These are phyloP conservation scores for Centella asiatica DNA, from an alignment of 129 eudicot species.

Conservation along the genomic window DNA sequence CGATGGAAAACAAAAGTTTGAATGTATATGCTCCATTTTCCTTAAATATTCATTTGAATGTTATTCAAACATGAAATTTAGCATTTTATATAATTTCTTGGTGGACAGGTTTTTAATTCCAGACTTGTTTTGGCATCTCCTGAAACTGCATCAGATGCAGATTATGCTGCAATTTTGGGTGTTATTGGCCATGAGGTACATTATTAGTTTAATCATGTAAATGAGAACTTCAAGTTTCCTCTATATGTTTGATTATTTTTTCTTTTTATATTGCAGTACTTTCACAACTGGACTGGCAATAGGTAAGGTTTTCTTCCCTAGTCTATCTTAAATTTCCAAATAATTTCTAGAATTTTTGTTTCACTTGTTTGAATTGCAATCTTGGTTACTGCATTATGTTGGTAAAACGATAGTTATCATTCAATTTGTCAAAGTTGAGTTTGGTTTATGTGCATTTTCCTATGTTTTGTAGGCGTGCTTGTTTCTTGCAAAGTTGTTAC, in stretches of 20 bases:
- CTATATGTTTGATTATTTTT: slow-evolving; percentile 1
- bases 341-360: not conserved
- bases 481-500: too few relatives aligned
- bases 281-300: slow-evolving; percentile 99
- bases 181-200: slow-evolving; percentile 96
- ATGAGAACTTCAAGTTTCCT: not conserved
- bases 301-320: slow-evolving; percentile 38
- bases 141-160: slow-evolving; percentile 93
- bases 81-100: not conserved
- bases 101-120: slow-evolving; percentile 73
- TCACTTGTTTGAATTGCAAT: not conserved
- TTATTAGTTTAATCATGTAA: not conserved
- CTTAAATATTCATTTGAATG: not conserved
- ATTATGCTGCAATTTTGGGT: slow-evolving; percentile 95
- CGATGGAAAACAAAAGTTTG: slow-evolving; percentile 98
- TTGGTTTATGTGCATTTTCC: not conserved
- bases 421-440: not conserved
- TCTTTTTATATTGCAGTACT: slow-evolving; percentile 49
- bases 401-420: not conserved
- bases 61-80: not conserved
- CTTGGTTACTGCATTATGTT: not conserved
- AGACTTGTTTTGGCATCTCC: slow-evolving; percentile 96
- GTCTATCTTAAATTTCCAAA: not conserved
- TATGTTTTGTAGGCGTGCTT: not conserved
- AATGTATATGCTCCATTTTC: slow-evolving; percentile 34